Evolutionary conservation across 1,284 basidiomycete genomes (phyloP), one percentile per base, ranked within the genome.

Genomic region (Microbotryum saponariae): DNA sequence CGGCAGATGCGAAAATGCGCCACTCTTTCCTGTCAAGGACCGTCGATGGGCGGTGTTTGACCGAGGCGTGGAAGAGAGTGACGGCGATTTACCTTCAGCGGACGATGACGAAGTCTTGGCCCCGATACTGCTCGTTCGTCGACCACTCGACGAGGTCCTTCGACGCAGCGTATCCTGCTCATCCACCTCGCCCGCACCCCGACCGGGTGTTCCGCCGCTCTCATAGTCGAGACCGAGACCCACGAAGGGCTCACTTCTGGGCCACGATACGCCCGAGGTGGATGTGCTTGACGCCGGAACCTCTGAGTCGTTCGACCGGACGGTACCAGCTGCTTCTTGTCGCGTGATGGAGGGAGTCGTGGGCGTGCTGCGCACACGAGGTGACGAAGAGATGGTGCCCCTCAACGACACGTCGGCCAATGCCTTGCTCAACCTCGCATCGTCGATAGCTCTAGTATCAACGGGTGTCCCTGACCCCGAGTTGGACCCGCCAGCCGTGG

Each of bases 201-300:
- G 48, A n/a, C 27, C 25, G 8, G n/a, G 51, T n/a, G 25, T 29
- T 27, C 33, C 25, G 14, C n/a, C 51, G 12, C 25, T 20, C 16
- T 53, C 51, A 50, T 62, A 64, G 37, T 65, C 63, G 57, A 67
- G 61, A 4, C 66, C 66, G 8, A 67, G 57, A 1, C 66, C 66
- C 16, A 42, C 37, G 37, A 18, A 16, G 37, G 37, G 37, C 37
- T 42, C 37, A 42, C 37, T 42, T 10, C 14, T 18, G 16, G 37
- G 37, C 37, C 37, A 42, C 5, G 37, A 14, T 42, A 42, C 16
- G 37, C 37, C 37, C 12, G 37, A 42, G 37, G 37, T 18, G 12
- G 37, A 12, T 18, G 37, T 18, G 14, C 37, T 42, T 42, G 37
- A 42, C 37, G 14, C 37, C 16, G 16, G 37, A 1, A 18, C 37